phyloP scores from a whole-genome alignment of 352 stramenopile genomes.

The Phytophthora pini region DNA sequence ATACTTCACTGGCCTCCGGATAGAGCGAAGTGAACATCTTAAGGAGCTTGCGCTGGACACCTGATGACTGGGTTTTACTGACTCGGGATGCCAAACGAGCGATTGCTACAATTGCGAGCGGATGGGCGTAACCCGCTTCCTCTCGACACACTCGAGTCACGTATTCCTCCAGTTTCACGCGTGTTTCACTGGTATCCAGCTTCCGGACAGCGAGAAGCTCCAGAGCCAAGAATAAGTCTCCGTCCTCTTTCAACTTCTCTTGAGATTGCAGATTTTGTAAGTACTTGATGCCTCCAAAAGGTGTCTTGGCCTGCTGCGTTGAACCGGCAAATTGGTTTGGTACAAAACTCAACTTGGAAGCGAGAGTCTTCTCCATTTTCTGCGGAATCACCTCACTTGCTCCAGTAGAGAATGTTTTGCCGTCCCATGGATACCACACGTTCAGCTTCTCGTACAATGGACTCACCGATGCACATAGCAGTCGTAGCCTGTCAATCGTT shows the following conservation, averaged over 20 bases:
- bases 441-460: constrained; percentile 40
- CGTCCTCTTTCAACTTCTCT: constrained; percentile 44
- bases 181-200: constrained; percentile 32
- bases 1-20: constrained; percentile 51
- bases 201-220: constrained; percentile 64
- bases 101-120: constrained; percentile 63
- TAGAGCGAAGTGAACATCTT: constrained; percentile 61
- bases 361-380: constrained; percentile 49
- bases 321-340: not conserved
- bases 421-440: constrained; percentile 57
- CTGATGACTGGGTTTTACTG: constrained; percentile 16
- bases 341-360: constrained; percentile 50
- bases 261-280: constrained; percentile 42
- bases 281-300: constrained; percentile 65
- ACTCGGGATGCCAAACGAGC: constrained; percentile 41
- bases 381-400: constrained; percentile 37
- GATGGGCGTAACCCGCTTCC: constrained; percentile 39
- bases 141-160: constrained; percentile 24
- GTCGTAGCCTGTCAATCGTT: constrained; percentile 33
- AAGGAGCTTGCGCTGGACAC: constrained; percentile 46
- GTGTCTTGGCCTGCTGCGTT: constrained; percentile 21
- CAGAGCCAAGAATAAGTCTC: constrained; percentile 59
- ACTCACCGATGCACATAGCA: constrained; percentile 25
- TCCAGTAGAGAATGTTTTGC: constrained; percentile 45
- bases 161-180: constrained; percentile 49